phyloP scores from a whole-genome alignment of 768 basidiomycete species.

The Coprinopsis marcescibilis region DNA sequence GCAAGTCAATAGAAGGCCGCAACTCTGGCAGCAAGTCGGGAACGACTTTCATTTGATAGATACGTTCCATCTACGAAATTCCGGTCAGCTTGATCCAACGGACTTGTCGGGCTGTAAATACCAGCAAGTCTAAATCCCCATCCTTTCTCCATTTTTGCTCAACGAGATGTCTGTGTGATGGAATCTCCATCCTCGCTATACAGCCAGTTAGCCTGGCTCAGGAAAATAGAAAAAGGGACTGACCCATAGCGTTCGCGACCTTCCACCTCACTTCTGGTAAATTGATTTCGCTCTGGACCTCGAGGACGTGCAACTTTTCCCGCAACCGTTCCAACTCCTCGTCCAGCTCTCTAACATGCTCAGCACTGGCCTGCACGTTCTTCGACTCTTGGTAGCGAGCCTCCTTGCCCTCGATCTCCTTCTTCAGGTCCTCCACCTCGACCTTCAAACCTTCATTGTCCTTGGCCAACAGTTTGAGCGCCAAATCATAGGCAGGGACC shows the following conservation, averaged over 20 bases:
- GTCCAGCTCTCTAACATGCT: conserved; percentile 26
- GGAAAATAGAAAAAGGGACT: conserved; percentile 21
- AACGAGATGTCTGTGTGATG: conserved; percentile 70
- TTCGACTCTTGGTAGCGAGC: conserved; percentile 17
- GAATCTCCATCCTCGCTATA: conserved; percentile 60
- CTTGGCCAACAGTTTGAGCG: conserved; percentile 58
- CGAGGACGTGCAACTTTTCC: conserved; percentile 51
- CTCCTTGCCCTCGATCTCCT: conserved; percentile 22
- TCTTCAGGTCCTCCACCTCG: conserved; percentile 36
- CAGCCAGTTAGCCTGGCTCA: neutral
- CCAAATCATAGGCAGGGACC: conserved; percentile 80
- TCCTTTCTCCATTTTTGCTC: conserved; percentile 85
- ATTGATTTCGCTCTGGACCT: conserved; percentile 79
- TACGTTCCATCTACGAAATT: conserved; percentile 73
- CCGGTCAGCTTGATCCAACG: neutral
- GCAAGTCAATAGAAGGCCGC: conserved; percentile 70
- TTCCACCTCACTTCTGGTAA: conserved; percentile 79
- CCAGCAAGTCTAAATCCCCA: conserved; percentile 79
- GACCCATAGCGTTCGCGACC: conserved; percentile 74
- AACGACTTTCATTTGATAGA: conserved; percentile 86
- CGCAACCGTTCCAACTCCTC: conserved; percentile 37
- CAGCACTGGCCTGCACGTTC: conserved; percentile 20
- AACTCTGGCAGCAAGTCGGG: conserved; percentile 78
- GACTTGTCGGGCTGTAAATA: conserved; percentile 28
- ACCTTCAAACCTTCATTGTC: conserved; percentile 51